Conservation (phyloP, 352 stramenopile species). For the Phytophthora fragariaefolia region DNA sequence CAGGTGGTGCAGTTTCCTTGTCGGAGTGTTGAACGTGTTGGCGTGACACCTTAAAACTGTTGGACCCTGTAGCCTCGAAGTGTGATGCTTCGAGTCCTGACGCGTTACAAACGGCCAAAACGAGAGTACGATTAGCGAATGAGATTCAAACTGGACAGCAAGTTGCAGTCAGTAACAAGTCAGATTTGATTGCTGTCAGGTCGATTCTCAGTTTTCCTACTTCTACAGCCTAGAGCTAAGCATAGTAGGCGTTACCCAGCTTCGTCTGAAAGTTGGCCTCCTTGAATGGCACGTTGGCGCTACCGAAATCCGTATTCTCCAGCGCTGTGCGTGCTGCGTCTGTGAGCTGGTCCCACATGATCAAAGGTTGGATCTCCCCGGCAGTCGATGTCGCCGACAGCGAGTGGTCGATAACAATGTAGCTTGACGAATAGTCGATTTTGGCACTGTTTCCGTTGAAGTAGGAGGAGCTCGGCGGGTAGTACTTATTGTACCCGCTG, state of each 20-base stretch:
- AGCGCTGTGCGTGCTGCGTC: conserved; percentile 27
- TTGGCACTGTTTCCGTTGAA: conserved; percentile 21
- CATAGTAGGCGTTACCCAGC: conserved; percentile 29
- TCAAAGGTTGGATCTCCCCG: conserved; percentile 31
- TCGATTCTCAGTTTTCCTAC: no score
- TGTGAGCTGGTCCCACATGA: conserved; percentile 35
- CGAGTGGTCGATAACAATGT: conserved; percentile 26
- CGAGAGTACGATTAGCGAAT: background rate
- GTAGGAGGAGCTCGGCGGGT: conserved; percentile 14
- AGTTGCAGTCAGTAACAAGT: background rate
- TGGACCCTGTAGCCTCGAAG: no score
- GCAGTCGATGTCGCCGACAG: conserved; percentile 12
- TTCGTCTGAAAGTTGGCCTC: conserved; percentile 39
- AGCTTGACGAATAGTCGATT: conserved; percentile 31
- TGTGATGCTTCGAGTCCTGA: no score
- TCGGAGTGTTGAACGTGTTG: no score
- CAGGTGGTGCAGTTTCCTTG: no score
- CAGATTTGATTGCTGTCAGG: background rate
- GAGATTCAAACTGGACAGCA: background rate
- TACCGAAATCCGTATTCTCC: conserved; percentile 30
- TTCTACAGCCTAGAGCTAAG: background rate
- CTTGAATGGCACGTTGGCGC: conserved; percentile 37
- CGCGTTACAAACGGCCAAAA: background rate
- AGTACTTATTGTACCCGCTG: conserved; percentile 34
- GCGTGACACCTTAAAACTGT: no score